Percentiles rank a stretch among this genome's conserved stretches.
Conservation (phyloP, 352 stramenopile genomes). For the Pythium graminicola region DNA sequence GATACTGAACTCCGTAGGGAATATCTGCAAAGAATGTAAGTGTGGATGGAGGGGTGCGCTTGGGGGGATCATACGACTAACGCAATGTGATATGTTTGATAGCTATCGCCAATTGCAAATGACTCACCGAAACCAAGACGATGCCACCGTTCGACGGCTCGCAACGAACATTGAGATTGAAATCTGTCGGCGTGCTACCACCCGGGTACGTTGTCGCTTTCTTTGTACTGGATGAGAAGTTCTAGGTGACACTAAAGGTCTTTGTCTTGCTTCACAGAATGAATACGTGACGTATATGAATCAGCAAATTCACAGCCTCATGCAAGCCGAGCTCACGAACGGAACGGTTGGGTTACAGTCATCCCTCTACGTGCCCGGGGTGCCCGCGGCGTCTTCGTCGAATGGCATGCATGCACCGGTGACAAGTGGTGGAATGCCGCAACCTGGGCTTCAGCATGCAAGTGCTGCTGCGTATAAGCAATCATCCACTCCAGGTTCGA, state of each 20-base stretch:
- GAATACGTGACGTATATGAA: conserved; percentile 53
- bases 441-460: neutral
- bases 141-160: conserved; percentile 41
- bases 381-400: conserved; percentile 7
- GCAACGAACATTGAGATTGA: conserved; percentile 69
- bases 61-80: too few relatives aligned
- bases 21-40: conserved; percentile 45
- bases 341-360: conserved; percentile 17
- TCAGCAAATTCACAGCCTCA: conserved; percentile 55
- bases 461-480: neutral
- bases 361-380: conserved; percentile 21
- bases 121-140: conserved; percentile 49
- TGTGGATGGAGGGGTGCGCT: too few relatives aligned
- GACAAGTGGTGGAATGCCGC: conserved; percentile 3
- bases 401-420: neutral
- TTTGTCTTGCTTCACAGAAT: conserved; percentile 24
- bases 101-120: conserved; percentile 63
- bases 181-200: conserved; percentile 38
- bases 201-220: conserved; percentile 24
- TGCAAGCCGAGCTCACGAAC: conserved; percentile 40
- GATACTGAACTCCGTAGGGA: conserved; percentile 36
- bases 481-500: neutral
- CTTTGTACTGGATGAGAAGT: neutral
- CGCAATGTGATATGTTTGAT: neutral
- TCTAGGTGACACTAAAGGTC: neutral